Evolutionary conservation across 495 filamentous ascomycete genomes (phyloP), one percentile per base, ranked within the genome.

Genomic region (Achaetomiella virescens): DNA sequence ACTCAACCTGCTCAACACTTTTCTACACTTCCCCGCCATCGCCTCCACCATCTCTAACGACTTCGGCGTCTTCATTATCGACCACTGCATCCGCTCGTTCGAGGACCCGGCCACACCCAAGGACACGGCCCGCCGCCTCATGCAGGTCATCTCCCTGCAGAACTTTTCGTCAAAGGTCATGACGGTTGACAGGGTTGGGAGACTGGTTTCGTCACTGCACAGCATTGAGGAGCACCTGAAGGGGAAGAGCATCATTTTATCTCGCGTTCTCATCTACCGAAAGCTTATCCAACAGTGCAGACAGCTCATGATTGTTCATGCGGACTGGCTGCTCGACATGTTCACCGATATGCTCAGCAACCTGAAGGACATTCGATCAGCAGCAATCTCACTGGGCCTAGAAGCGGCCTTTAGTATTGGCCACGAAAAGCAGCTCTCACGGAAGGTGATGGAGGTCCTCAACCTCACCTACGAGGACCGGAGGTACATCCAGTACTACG

Each of bases 251-350:
- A 86, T 95, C 46, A 70, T 88, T 18, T 79, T 81, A 55, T 84
- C 84, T 22, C 82, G 91, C 31, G 75, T 97, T 15, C 71, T 77
- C 27, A 83, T 93, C 45, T 97, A 96, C 65, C 76, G 82, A 53
- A 86, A 81, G 41, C 72, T 97, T 7, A 66, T 96, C 17, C 74
- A 72, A 46, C 88, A 93, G 68, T 77, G 79, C 11, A 87, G 78
- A 55, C 62, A 75, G 4, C 70, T 78, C 17, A 95, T 98, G 83
- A 57, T 80, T 11, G 60, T 74, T 6, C 75, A 84, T 38, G 75
- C 79, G 0, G 75, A 86, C 49, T 97, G 92, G 91, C 77, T 95
- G 36, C 72, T 84, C 27, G 85, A 91, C 65, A 68, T 96, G n/a
- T 82, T 97, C 51, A 80, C 78, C 21, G 88, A 89, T 27, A 81